Evolutionary conservation across 352 stramenopile genomes (phyloP).

Genomic region (Globisporangium apiculatum): DNA sequence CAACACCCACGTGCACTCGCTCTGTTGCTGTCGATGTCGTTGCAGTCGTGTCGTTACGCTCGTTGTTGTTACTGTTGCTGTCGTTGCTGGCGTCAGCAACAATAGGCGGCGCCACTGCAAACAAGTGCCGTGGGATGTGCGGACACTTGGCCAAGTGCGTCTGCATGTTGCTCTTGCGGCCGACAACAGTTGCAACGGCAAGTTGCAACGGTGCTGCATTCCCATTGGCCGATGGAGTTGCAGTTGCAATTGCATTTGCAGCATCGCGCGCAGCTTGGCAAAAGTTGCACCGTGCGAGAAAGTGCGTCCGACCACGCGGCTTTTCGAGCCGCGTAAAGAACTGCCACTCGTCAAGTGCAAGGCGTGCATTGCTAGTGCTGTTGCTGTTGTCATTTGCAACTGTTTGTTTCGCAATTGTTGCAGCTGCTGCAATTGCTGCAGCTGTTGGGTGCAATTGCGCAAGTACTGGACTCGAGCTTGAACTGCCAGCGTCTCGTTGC

Average conservation of each 20-base stretch:
- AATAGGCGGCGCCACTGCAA: background rate
- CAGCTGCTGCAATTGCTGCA: background rate
- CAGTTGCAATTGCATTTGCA: slow-evolving; percentile 43
- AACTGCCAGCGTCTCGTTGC: background rate
- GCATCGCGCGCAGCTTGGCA: slow-evolving; percentile 66
- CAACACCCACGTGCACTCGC: too few species aligned
- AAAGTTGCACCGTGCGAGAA: slow-evolving; percentile 76
- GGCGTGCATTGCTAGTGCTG: slow-evolving; percentile 21
- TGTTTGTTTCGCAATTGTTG: background rate
- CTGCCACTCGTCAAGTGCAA: slow-evolving; percentile 69
- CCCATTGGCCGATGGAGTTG: slow-evolving; percentile 40
- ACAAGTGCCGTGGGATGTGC: slow-evolving; percentile 50
- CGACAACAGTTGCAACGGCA: slow-evolving; percentile 48
- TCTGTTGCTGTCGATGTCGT: background rate
- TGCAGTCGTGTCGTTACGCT: background rate
- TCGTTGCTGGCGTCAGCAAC: background rate
- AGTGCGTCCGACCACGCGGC: slow-evolving; percentile 67
- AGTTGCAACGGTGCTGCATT: too few species aligned
- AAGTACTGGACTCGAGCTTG: background rate
- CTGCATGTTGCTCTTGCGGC: slow-evolving; percentile 80
- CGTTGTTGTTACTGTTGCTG: slow-evolving; percentile 9
- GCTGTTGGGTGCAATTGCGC: background rate
- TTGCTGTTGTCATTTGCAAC: background rate
- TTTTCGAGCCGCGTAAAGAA: slow-evolving; percentile 73
- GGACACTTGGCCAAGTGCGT: slow-evolving; percentile 74